Base-by-base conservation (phyloP, 1,139 yeast genomes). In the Candida smagusa region DNA sequence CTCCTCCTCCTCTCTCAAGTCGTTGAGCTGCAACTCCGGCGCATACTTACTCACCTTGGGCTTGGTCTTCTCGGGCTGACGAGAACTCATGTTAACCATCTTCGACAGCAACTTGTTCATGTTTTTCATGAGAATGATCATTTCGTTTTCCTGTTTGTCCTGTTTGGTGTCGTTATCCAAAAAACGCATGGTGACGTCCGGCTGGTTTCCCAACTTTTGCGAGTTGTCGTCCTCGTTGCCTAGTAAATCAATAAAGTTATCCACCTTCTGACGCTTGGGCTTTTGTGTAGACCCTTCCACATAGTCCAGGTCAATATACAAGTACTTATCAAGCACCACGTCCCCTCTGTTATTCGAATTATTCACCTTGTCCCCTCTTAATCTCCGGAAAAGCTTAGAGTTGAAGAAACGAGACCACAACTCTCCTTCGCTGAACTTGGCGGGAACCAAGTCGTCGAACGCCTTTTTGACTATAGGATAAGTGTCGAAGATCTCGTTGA, bases 371-470 rank as follows among this genome's bases (percentile, higher is more conserved):
- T 92, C 98, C 42, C 99, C 98, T 54, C 96, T 74, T 30, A 92
- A 68, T 52, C 92, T 77, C 50, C 97, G 73, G 55, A 90, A 92
- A 42, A 92, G 64, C 51, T 89, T 83, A 1, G 97, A 88, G 51
- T 87, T 82, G 68, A 92, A 92, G 54, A 92, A 94, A 44, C 97
- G 70, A n/a, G 95, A 85, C 98, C 99, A 92, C 51, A 92, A 92
- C 53, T 86, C 95, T 28, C 94, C 92, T 58, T 90, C 97, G 36
- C 77, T 74, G 43, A 92, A 73, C 45, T 83, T 82, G 2, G 49
- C 53, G 0, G 98, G 98, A 2, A 94, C 98, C 43, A 82, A 79
- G 43, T 92, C 98, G 45, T 79, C 80, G 54, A 84, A 92, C 0
- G 97, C 97, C 45, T 78, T 81, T 42, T 86, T 79, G n/a, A 92